Evolutionary conservation across 2,329 filamentous ascomycete species (phyloP).

Genomic region (Bipolaris zeicola): DNA sequence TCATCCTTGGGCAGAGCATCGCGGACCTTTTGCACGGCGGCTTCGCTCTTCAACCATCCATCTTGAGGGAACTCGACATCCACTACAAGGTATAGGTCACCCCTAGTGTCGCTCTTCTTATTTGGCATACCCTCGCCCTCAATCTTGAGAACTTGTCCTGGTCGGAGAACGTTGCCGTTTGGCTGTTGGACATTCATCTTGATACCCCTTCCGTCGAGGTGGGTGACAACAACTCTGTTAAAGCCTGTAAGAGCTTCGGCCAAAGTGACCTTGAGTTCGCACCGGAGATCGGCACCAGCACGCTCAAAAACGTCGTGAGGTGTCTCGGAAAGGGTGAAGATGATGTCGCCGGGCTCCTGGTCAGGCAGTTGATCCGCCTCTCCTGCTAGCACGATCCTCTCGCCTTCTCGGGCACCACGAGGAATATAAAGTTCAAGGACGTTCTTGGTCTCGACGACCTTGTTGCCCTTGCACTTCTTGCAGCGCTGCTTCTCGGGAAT

Average conservation of each 20-base stretch:
- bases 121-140: constrained; percentile 91
- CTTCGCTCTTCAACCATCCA: constrained; percentile 76
- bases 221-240: constrained; percentile 85
- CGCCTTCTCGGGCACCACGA: constrained; percentile 76
- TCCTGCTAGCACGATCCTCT: constrained; percentile 86
- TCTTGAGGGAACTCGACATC: constrained; percentile 88
- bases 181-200: constrained; percentile 74
- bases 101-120: constrained; percentile 81
- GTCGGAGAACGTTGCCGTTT: constrained; percentile 76
- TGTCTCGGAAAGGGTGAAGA: constrained; percentile 85
- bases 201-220: constrained; percentile 92
- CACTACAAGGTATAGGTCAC: constrained; percentile 85
- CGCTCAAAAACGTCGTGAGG: constrained; percentile 82
- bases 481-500: constrained; percentile 97
- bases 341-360: constrained; percentile 87
- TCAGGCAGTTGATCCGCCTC: constrained; percentile 93
- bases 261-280: constrained; percentile 79
- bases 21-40: constrained; percentile 70
- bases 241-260: constrained; percentile 87
- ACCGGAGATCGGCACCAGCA: constrained; percentile 81
- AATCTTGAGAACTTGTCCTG: constrained; percentile 84
- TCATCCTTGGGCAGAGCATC: constrained; percentile 73
- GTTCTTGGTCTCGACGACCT: constrained; percentile 86
- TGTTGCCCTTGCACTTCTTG: constrained; percentile 97
- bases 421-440: constrained; percentile 96